Evolutionary conservation across 331 rosid species (phyloP).

Genomic region (Acacia pycnantha): DNA sequence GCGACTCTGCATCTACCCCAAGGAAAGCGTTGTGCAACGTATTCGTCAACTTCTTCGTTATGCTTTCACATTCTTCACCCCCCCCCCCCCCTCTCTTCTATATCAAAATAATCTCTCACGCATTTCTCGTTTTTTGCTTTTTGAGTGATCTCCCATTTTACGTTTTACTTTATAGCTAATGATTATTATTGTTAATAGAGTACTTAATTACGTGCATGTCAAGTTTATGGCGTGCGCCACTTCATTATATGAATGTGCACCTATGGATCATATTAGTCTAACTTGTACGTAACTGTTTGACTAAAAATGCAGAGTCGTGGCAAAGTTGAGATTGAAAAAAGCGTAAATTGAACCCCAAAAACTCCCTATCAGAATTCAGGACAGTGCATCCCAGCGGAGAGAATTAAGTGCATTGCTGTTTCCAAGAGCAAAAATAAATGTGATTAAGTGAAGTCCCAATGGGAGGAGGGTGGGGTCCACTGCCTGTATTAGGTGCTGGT

Average conservation of each 20-base stretch:
- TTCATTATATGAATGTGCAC: no score
- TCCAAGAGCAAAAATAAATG: constrained; percentile 25
- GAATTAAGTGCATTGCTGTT: constrained; percentile 5
- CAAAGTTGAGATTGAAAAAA: no score
- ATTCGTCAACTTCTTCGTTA: neutral
- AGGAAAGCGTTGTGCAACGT: neutral
- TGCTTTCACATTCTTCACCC: no score
- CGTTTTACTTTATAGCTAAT: neutral
- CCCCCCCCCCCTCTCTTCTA: no score
- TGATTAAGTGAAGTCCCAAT: neutral
- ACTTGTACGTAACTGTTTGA: neutral
- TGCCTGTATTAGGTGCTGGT: no score
- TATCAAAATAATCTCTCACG: no score
- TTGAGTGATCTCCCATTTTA: neutral
- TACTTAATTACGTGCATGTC: neutral
- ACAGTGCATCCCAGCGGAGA: neutral
- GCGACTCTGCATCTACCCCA: neutral
- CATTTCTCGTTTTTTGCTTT: neutral
- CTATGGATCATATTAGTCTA: neutral
- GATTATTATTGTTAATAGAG: neutral
- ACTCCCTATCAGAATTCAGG: neutral
- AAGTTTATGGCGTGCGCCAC: neutral
- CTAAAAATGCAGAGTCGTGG: neutral
- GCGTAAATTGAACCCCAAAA: neutral
- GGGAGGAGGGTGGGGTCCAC: neutral